Base-by-base conservation (phyloP, 108 stramenopile species). In the Nitzschia putrida region DNA sequence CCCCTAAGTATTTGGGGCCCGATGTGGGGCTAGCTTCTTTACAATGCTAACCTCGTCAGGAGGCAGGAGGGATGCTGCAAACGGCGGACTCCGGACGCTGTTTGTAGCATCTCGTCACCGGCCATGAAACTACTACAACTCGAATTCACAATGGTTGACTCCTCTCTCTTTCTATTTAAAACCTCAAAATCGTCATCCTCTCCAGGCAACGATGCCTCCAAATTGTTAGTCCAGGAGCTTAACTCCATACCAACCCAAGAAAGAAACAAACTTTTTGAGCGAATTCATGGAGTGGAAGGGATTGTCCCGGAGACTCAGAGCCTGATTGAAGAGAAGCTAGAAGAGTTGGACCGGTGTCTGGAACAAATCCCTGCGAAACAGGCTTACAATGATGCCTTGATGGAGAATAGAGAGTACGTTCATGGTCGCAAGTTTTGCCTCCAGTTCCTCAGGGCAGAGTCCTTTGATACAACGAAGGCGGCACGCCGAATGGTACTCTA, bases 391-490 rank as follows among this genome's bases (percentile, higher is more conserved):
- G 0, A 12, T 1, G 71, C 71, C 9, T 29, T 50, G 22, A 11
- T 9, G 38, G 16, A 59, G 22, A 21, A 51, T 13, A 7, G 16
- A 13, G 50, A 37, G 8, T 78, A 78, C 14, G 77, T 78, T 5
- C 34, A 18, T 5, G 16, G 45, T 20, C 11, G 1, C 6, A 29
- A 22, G 16, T 78, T 78, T 42, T 67, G 65, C 11, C 69, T 82
- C 29, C 41, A 44, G 51, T 79, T 82, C 43, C 64, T 82, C 38
- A 68, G 81, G 12, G 64, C 78, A 4, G 81, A 82, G 39, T 21
- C 38, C 16, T 82, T 82, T 53, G 70, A 82, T 76, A 41, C 74
- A 0, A 29, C 14, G 6, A 13, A 24, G 14, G 73, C 80, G 7
- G 80, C 80, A 0, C 6, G 21, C 0, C 72, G 80, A 9, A 74